Percentiles rank a stretch among this genome's conserved stretches.
Evolutionary conservation across 345 rosid species (phyloP).

Genomic region (Ailanthus altissimus): DNA sequence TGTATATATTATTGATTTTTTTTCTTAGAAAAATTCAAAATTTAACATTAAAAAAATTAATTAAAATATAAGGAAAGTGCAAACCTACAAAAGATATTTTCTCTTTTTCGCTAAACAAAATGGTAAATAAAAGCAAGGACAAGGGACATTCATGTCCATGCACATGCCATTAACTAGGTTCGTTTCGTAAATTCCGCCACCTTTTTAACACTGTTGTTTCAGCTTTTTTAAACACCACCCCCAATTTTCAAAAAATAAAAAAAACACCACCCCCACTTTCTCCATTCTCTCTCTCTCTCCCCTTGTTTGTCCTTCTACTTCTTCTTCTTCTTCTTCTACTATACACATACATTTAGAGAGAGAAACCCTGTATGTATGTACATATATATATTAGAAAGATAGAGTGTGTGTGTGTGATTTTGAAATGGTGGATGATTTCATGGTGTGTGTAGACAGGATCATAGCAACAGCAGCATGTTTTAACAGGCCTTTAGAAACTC

Average conservation of each 20-base stretch:
- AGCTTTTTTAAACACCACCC: conserved; percentile 20
- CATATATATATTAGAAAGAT: no score
- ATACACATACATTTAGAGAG: background rate
- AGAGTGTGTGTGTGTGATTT: background rate
- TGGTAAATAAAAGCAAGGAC: background rate
- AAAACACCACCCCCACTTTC: no score
- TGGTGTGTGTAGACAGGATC: conserved; percentile 45
- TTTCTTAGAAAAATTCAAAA: no score
- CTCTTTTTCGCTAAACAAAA: background rate
- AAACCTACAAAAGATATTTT: background rate
- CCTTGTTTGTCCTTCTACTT: background rate
- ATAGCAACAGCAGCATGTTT: conserved; percentile 42
- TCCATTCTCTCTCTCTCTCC: background rate
- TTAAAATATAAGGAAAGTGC: background rate
- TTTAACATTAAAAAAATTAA: background rate
- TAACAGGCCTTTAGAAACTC: conserved; percentile 16
- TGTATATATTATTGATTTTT: no score
- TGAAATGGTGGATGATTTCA: conserved; percentile 49
- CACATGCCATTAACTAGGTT: conserved; percentile 9
- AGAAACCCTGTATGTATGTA: no score
- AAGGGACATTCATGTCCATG: conserved; percentile 22
- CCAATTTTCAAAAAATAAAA: no score
- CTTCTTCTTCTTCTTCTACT: conserved; percentile 11
- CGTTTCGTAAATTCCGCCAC: conserved; percentile 41
- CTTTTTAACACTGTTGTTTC: background rate